phyloP scores from a whole-genome alignment of 441 rosid species.

The Gossypium gossypioides region DNA sequence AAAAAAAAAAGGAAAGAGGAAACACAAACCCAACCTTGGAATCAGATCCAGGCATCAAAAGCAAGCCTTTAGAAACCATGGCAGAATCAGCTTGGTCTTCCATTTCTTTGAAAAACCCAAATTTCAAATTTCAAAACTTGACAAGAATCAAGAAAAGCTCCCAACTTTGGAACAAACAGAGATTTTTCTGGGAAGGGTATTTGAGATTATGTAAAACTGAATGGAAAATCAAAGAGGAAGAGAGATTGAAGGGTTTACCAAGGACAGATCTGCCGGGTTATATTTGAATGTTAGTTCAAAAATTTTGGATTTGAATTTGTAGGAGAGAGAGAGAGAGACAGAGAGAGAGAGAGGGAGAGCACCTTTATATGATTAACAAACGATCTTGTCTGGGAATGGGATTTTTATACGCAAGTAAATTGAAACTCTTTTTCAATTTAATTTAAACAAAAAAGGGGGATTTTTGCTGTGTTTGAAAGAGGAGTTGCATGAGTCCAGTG shows the following conservation, averaged over 20 bases:
- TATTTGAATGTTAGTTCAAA: neutral
- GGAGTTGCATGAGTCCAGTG: too few species aligned
- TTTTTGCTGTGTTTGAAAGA: neutral
- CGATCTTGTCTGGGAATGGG: neutral
- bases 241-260: neutral
- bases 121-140: conserved; percentile 13
- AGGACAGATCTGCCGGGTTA: neutral
- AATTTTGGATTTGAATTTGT: neutral
- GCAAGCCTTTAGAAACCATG: conserved; percentile 18
- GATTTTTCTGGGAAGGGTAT: neutral
- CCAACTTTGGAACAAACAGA: neutral
- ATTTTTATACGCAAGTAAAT: neutral
- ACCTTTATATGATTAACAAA: neutral
- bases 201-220: neutral
- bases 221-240: neutral
- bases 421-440: neutral
- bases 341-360: neutral
- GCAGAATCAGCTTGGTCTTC: conserved; percentile 22
- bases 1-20: neutral
- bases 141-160: neutral
- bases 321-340: neutral
- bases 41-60: conserved; percentile 27
- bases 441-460: neutral
- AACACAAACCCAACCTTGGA: conserved; percentile 29
- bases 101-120: conserved; percentile 24